These are phyloP conservation scores for Orbilia ellipsospora DNA, from an alignment of 2,329 filamentous ascomycete genomes.

Conservation along the genomic window DNA sequence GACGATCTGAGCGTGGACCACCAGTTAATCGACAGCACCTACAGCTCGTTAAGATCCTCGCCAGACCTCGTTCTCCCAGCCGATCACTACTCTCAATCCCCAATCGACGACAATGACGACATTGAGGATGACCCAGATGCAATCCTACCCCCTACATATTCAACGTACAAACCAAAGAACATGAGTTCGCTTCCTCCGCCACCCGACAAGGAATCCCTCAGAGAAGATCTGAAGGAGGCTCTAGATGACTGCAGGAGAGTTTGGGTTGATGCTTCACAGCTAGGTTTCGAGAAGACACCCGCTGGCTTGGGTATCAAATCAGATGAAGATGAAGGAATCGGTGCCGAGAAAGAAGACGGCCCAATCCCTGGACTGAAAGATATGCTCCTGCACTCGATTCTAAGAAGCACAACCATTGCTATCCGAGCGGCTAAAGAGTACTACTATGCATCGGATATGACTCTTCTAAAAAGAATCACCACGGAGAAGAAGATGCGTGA, in stretches of 20 bases:
- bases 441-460: conserved; percentile 90
- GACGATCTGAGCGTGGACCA: conserved; percentile 60
- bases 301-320: conserved; percentile 35
- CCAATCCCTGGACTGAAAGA: conserved; percentile 51
- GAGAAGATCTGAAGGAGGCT: conserved; percentile 74
- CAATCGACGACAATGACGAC: conserved; percentile 67
- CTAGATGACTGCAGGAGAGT: conserved; percentile 63
- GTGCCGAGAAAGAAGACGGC: conserved; percentile 47
- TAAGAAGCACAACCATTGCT: conserved; percentile 93
- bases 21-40: conserved; percentile 70
- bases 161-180: conserved; percentile 89
- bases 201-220: conserved; percentile 82
- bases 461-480: conserved; percentile 85
- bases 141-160: conserved; percentile 96
- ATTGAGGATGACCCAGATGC: conserved; percentile 75
- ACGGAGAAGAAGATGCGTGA: conserved; percentile 85
- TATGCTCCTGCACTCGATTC: conserved; percentile 68
- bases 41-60: conserved; percentile 71
- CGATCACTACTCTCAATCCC: conserved; percentile 65
- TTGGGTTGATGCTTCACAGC: conserved; percentile 50
- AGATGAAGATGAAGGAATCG: conserved; percentile 47
- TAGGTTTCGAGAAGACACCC: conserved; percentile 45
- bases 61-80: conserved; percentile 66
- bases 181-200: conserved; percentile 80
- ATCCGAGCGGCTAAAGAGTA: conserved; percentile 96